phyloP scores from a whole-genome alignment of 2,329 filamentous ascomycete species.

The Ustulina deusta region DNA sequence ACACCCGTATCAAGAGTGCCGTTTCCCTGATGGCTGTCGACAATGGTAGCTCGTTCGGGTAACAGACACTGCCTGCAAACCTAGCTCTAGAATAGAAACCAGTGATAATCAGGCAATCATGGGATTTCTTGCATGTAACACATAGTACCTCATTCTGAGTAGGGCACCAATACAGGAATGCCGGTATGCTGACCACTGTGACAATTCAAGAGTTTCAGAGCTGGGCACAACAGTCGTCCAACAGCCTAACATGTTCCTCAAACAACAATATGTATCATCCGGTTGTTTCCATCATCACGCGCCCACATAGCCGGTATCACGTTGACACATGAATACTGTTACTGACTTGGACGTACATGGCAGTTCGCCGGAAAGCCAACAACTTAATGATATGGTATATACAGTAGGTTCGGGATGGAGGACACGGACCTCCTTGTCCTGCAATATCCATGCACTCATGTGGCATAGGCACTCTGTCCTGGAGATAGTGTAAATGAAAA shows the following conservation, averaged over 20 bases:
- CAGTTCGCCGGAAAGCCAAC: not conserved
- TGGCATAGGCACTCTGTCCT: conserved; percentile 12
- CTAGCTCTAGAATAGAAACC: not conserved
- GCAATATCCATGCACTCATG: conserved; percentile 16
- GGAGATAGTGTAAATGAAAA: conserved; percentile 18
- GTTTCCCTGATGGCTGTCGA: no score
- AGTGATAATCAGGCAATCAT: not conserved
- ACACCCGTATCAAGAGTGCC: not conserved
- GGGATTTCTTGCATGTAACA: not conserved
- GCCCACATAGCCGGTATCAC: conserved; percentile 16
- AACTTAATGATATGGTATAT: conserved; percentile 6
- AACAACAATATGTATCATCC: not conserved
- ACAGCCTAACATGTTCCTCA: conserved; percentile 3
- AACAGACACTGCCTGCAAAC: not conserved
- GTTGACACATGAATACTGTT: not conserved
- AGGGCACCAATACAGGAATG: not conserved
- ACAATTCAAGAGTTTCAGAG: conserved; percentile 2
- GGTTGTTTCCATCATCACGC: not conserved
- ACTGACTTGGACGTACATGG: not conserved
- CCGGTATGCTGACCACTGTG: not conserved
- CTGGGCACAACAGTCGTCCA: conserved; percentile 5
- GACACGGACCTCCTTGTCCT: conserved; percentile 28
- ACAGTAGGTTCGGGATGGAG: conserved; percentile 7
- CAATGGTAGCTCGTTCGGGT: not conserved
- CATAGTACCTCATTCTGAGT: not conserved